Evolutionary conservation across 257 asterid species (phyloP).

Genomic region (Nicotiana undulata): DNA sequence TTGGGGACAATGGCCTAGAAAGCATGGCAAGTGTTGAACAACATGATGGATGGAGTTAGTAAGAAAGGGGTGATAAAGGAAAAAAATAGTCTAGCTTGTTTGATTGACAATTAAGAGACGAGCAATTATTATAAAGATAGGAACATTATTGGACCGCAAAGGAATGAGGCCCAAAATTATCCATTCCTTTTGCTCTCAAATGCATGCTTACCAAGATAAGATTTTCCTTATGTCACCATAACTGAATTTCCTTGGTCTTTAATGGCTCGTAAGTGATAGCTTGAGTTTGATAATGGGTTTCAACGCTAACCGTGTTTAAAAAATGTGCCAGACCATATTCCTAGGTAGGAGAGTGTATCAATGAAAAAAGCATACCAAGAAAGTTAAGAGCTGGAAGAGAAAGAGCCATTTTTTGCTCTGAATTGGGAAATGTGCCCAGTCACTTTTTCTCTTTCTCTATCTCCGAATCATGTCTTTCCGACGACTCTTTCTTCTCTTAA

Average conservation of each 20-base stretch:
- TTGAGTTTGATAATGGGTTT: neutral
- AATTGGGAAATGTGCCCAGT: no score
- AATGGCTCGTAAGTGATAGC: neutral
- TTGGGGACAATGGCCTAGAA: neutral
- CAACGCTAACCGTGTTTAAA: neutral
- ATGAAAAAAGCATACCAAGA: no score
- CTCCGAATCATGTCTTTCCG: no score
- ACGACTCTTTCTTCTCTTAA: no score
- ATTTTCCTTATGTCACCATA: neutral
- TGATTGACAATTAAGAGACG: neutral
- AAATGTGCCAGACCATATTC: neutral
- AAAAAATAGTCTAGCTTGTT: neutral
- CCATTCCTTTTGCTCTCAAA: neutral
- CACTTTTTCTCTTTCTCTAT: no score
- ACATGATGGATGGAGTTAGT: neutral
- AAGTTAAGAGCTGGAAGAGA: no score
- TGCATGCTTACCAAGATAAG: neutral
- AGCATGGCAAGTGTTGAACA: neutral
- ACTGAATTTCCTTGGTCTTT: neutral
- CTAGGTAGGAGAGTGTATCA: neutral
- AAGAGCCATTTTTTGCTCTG: no score
- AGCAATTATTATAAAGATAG: neutral
- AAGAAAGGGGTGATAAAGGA: neutral
- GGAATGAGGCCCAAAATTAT: neutral
- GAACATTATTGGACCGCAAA: neutral